phyloP scores from a whole-genome alignment of 305 asterid species.

The Fraxinus albicans region DNA sequence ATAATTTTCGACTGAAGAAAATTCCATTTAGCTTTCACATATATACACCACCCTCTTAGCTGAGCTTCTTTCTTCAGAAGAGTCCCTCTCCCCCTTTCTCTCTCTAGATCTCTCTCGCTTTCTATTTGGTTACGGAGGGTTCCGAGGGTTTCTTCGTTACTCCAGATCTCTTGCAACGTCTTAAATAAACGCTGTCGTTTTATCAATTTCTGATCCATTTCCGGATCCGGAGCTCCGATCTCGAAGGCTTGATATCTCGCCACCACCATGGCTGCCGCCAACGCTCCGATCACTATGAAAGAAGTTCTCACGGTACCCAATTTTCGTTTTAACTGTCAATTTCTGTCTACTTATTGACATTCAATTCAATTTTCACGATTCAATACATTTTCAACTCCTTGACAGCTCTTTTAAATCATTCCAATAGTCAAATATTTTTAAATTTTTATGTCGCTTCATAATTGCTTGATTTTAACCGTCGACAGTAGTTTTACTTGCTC shows the following conservation, averaged over 20 bases:
- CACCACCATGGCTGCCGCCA: conserved; percentile 85
- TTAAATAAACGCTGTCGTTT: background rate
- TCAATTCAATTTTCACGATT: conserved; percentile 11
- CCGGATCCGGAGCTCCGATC: conserved; percentile 51
- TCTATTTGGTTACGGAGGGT: conserved; percentile 13
- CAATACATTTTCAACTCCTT: conserved; percentile 3
- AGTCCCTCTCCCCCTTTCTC: conserved; percentile 16
- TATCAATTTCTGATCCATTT: conserved; percentile 9
- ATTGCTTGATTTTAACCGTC: conserved; percentile 24
- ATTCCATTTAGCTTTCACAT: conserved; percentile 19
- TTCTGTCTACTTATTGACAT: background rate
- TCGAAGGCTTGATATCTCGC: conserved; percentile 43
- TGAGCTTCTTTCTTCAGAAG: conserved; percentile 25
- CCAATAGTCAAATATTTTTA: background rate
- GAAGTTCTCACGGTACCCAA: conserved; percentile 74
- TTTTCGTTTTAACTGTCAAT: conserved; percentile 19
- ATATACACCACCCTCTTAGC: conserved; percentile 12
- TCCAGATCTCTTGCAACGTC: background rate
- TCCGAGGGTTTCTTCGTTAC: conserved; percentile 2
- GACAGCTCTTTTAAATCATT: conserved; percentile 20
- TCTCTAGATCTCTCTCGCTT: conserved; percentile 11
- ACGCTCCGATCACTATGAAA: conserved; percentile 92
- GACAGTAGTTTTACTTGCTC: conserved; percentile 20
- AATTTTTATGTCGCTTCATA: conserved; percentile 18
- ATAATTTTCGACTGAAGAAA: conserved; percentile 18